Evolutionary conservation across 164 flowering plant genomes (phyloP).

Genomic region (Euptelea pleiosperma): DNA sequence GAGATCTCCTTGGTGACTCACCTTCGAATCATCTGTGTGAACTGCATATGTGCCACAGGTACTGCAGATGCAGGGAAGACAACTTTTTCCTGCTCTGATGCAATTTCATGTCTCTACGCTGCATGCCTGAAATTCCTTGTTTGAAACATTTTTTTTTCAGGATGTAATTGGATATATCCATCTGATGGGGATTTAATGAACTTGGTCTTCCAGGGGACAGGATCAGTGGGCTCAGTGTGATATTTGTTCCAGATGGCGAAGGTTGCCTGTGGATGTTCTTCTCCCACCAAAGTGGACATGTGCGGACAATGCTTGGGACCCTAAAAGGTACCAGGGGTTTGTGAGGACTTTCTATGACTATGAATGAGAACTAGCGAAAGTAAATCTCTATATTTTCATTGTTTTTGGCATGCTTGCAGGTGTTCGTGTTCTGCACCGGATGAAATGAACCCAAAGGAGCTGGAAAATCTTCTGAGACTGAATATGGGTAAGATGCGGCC

Average conservation of each 20-base stretch:
- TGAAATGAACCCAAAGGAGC: constrained; percentile 56
- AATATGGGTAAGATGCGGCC: constrained; percentile 46
- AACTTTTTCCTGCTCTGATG: too few relatives aligned
- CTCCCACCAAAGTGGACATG: constrained; percentile 86
- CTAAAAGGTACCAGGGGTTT: constrained; percentile 53
- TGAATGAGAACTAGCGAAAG: not conserved
- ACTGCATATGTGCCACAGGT: not conserved
- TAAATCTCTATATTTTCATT: not conserved
- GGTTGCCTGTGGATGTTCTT: constrained; percentile 71
- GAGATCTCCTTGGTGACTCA: too few relatives aligned
- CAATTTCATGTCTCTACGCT: not conserved
- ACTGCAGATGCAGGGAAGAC: not conserved
- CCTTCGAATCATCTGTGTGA: too few relatives aligned
- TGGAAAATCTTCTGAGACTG: constrained; percentile 49
- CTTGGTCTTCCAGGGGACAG: constrained; percentile 49
- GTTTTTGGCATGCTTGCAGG: constrained; percentile 34
- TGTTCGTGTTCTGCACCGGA: constrained; percentile 70
- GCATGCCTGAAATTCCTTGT: not conserved
- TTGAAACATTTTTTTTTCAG: not conserved
- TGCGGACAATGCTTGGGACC: constrained; percentile 76
- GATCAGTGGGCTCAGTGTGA: constrained; percentile 98
- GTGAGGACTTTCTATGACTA: not conserved
- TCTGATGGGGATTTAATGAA: constrained; percentile 8
- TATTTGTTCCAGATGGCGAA: constrained; percentile 86
- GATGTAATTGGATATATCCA: not conserved